Base-by-base conservation (phyloP, 2,329 filamentous ascomycete genomes). In the Apiospora aurea region DNA sequence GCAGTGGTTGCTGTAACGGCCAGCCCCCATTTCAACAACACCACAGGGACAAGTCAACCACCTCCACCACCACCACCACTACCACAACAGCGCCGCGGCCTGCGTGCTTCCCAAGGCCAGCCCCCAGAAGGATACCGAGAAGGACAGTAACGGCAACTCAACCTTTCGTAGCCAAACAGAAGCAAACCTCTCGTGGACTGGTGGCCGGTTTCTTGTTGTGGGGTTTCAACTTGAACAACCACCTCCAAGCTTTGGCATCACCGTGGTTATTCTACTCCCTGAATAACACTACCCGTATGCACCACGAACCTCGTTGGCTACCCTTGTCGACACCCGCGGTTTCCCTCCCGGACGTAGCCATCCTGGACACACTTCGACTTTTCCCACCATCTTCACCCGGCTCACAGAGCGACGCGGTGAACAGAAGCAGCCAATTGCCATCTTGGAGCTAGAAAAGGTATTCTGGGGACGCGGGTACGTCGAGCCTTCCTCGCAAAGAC, bases 1-100 rank as follows among this genome's bases (percentile, higher is more conserved):
- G 66, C 41, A 61, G 49, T 70, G 67, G 46, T 67, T 73, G 57
- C 47, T 51, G 68, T 34, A 73, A 70, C 70, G 70, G 70, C 70
- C 67, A 71, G 53, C 66, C 70, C 29, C 34, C 57, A n/a, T 41
- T 34, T 29, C 57, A 38, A 18, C 14, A 34, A 26, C 53, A 61
- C 57, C 57, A 41, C 18, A 64, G 41, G 13, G 34, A 64, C 57
- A 38, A 64, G 34, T 21, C 49, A 51, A 51, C 49, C 49, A 51
- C 57, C 53, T 38, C 53, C 53, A 34, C 34, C 34, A 38, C 34
- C 34, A 6, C 34, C 34, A 38, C 2, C 34, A 38, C 34, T 3
- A 29, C 26, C 26, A 29, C 26, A 29, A 29, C 26, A 64, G 10
- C 57, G 57, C 57, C 57, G 34, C 57, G 10, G 34, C 57, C 57